phyloP scores from a whole-genome alignment of 148 eudicot species.

The Simmondsia chinensis region DNA sequence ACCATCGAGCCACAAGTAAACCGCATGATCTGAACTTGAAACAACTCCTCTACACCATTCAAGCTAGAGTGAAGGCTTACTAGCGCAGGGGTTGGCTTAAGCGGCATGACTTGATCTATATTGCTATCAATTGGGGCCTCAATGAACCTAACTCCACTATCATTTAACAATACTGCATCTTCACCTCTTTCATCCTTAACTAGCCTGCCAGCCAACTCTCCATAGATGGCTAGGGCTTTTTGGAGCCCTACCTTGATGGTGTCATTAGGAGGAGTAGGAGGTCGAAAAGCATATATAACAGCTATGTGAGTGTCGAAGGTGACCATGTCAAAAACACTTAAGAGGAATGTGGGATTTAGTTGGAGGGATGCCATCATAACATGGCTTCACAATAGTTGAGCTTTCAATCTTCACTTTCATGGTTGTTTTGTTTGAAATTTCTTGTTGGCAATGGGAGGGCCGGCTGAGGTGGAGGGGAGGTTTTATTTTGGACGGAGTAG shows the following conservation, averaged over 20 bases:
- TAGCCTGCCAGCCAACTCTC: slow-evolving; percentile 30
- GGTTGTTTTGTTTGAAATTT: not conserved
- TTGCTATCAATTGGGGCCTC: slow-evolving; percentile 28
- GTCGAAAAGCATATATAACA: slow-evolving; percentile 29
- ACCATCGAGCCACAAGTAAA: slow-evolving; percentile 39
- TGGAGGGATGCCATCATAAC: slow-evolving; percentile 16
- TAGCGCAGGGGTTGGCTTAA: slow-evolving; percentile 18
- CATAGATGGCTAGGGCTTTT: slow-evolving; percentile 22
- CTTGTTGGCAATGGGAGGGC: too few relatives aligned
- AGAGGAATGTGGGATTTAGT: slow-evolving; percentile 15
- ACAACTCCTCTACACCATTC: slow-evolving; percentile 19
- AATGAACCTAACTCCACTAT: slow-evolving; percentile 27
- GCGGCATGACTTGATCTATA: slow-evolving; percentile 21
- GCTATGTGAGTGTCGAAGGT: slow-evolving; percentile 24
- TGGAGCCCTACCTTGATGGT: slow-evolving; percentile 26
- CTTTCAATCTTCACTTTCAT: slow-evolving; percentile 28
- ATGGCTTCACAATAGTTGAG: slow-evolving; percentile 30
- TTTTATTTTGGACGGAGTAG: too few relatives aligned
- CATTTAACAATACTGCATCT: slow-evolving; percentile 19
- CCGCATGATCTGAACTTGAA: slow-evolving; percentile 37
- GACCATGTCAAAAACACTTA: slow-evolving; percentile 33
- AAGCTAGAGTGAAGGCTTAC: slow-evolving; percentile 25
- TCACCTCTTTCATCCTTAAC: slow-evolving; percentile 11
- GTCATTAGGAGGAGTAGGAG: slow-evolving; percentile 28
- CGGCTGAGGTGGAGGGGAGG: too few relatives aligned